These are phyloP conservation scores for Dimargaris xerosporica DNA, from an alignment of 192 early-diverging fungal genomes.

Conservation along the genomic window DNA sequence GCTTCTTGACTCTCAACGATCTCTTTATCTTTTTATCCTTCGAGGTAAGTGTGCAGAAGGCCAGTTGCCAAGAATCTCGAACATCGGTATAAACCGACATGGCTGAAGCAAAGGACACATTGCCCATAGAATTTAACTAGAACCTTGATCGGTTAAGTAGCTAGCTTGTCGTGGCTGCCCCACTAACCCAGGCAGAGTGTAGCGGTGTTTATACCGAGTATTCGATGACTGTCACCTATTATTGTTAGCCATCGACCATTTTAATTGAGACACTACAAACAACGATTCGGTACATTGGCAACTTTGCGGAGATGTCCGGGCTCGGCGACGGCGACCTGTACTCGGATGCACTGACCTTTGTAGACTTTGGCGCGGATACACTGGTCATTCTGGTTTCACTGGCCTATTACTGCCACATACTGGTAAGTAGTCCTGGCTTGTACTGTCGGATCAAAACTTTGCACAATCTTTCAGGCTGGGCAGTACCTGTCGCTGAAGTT, in stretches of 20 bases:
- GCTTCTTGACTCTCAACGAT: slow-evolving; percentile 9
- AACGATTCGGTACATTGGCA: slow-evolving; percentile 6
- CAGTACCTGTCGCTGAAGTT: not conserved
- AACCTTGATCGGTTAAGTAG: not conserved
- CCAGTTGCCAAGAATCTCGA: not conserved
- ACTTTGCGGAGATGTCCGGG: not conserved
- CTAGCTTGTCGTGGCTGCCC: too few relatives aligned
- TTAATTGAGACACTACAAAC: slow-evolving; percentile 8
- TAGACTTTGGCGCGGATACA: slow-evolving; percentile 4
- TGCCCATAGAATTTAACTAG: not conserved
- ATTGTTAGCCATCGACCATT: slow-evolving; percentile 2
- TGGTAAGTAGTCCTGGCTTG: not conserved
- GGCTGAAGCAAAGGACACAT: not conserved
- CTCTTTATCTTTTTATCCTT: slow-evolving; percentile 9
- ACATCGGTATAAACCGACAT: not conserved
- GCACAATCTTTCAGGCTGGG: not conserved
- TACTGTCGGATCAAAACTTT: not conserved
- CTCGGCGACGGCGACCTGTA: slow-evolving; percentile 5
- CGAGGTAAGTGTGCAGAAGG: not conserved
- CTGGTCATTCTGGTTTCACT: slow-evolving; percentile 7
- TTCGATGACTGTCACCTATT: not conserved
- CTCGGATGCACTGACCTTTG: slow-evolving; percentile 5
- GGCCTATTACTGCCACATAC: slow-evolving; percentile 3
- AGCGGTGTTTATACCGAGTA: not conserved
- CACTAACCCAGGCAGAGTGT: not conserved